Base-by-base conservation (phyloP, 2,329 filamentous ascomycete genomes). In the Hypoxylon sp. region DNA sequence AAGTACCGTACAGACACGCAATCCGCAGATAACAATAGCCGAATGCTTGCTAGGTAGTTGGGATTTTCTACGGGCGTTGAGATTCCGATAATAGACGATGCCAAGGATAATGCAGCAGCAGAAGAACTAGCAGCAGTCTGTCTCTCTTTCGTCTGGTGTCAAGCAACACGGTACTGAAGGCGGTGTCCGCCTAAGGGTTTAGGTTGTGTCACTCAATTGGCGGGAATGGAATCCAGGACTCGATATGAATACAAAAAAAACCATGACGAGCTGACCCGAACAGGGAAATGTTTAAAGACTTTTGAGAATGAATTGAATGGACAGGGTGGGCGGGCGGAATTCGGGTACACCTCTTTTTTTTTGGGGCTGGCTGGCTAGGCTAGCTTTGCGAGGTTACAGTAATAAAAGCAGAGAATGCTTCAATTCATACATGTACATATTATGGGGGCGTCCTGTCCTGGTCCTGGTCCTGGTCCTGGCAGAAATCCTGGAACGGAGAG, bases 201-300 rank as follows among this genome's bases (percentile, higher is more conserved):
- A 63, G 59, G 63, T 68, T 67, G 68, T 71, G 70, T 68, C 48
- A 69, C 70, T 72, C 70, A 69, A 72, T 71, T 72, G 70, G 70
- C 68, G 52, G 70, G 58, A 65, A 61, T 44, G 58, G 53, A 52
- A 55, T 65, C 61, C 62, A 63, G 65, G 54, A 65, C 70, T 70
- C 61, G 68, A 69, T 65, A 66, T 61, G 70, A 64, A 68, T 68
- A 70, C 62, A 65, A 61, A 65, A 72, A 72, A 67, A 63, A 69
- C 59, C 63, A 68, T 68, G 65, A 70, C 70, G 65, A 70, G 63
- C 68, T 67, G 65, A 70, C 29, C 68, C 70, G 61, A 70, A 70
- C 65, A 44, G 67, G 69, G 67, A 68, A 66, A 66, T 60, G 64
- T 57, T 68, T 65, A 65, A 72, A 66, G 67, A 63, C 59, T 66